phyloP scores from a whole-genome alignment of 2,329 filamentous ascomycete species.

The Calonectria honghensis region DNA sequence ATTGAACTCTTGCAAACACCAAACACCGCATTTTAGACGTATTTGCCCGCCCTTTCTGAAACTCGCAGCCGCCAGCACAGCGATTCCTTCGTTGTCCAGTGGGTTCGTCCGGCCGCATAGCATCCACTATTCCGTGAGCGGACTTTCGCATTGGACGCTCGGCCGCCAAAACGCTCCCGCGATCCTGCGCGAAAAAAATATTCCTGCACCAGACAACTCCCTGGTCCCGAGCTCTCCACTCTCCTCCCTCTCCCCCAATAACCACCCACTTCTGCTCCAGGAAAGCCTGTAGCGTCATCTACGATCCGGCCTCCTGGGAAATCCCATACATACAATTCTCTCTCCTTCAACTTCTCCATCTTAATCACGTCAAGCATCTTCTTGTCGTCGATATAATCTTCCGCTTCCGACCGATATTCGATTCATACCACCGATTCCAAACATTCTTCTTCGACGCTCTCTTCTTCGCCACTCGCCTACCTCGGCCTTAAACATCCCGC shows the following conservation, averaged over 20 bases:
- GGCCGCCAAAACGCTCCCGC: conserved; percentile 29
- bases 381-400: conserved; percentile 32
- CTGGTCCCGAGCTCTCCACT: conserved; percentile 52
- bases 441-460: conserved; percentile 33
- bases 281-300: conserved; percentile 56
- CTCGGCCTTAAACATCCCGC: conserved; percentile 35
- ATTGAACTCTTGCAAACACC: conserved; percentile 28
- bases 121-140: conserved; percentile 45
- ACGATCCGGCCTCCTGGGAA: conserved; percentile 55
- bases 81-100: conserved; percentile 31
- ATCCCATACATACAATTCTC: conserved; percentile 43
- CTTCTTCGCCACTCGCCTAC: conserved; percentile 40
- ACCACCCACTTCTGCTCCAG: conserved; percentile 44
- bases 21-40: conserved; percentile 32
- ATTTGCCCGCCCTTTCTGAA: conserved; percentile 32
- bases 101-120: conserved; percentile 35
- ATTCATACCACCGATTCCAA: conserved; percentile 36
- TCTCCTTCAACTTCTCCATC: conserved; percentile 27
- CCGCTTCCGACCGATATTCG: conserved; percentile 35
- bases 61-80: conserved; percentile 23
- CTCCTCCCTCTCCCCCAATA: conserved; percentile 50
- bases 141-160: conserved; percentile 46
- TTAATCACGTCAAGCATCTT: conserved; percentile 30
- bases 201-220: conserved; percentile 42
- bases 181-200: conserved; percentile 50